Percentiles rank a stretch among this genome's conserved stretches.
Conservation (phyloP, 805 yeast species). For the Kodamaea kakaduensis region DNA sequence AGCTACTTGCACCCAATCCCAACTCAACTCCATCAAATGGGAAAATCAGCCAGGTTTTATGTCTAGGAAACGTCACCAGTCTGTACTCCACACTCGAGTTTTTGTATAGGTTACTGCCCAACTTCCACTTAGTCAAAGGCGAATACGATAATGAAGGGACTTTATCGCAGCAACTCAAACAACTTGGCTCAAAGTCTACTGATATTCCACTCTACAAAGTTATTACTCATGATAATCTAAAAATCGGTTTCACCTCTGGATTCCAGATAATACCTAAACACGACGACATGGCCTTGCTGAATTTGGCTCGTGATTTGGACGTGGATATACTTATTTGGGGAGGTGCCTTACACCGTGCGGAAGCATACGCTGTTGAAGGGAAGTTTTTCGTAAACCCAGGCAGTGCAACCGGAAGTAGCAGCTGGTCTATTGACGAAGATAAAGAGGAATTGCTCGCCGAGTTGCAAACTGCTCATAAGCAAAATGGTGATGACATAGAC, state of each 20-base stretch:
- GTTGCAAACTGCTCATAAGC: slow-evolving; percentile 8
- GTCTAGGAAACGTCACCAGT: slow-evolving; percentile 79
- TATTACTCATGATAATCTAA: slow-evolving; percentile 64
- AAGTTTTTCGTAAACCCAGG: slow-evolving; percentile 96
- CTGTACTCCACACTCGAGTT: slow-evolving; percentile 61
- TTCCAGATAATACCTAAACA: slow-evolving; percentile 77
- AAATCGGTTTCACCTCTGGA: slow-evolving; percentile 84
- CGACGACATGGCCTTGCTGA: slow-evolving; percentile 79
- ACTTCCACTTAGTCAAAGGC: slow-evolving; percentile 74
- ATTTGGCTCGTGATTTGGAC: slow-evolving; percentile 84
- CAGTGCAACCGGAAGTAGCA: slow-evolving; percentile 89
- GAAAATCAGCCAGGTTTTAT: slow-evolving; percentile 78
- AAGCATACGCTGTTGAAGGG: slow-evolving; percentile 89
- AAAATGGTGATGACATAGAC: slow-evolving; percentile 8
- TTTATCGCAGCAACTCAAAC: slow-evolving; percentile 28
- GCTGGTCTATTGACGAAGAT: slow-evolving; percentile 56
- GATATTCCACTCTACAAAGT: slow-evolving; percentile 51
- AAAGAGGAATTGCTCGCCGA: slow-evolving; percentile 37
- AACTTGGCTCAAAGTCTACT: slow-evolving; percentile 9
- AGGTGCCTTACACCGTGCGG: slow-evolving; percentile 79
- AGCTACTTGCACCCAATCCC: slow-evolving; percentile 67
- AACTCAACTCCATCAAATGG: slow-evolving; percentile 37
- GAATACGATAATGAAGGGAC: slow-evolving; percentile 60
- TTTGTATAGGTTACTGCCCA: slow-evolving; percentile 64
- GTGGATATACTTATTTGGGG: slow-evolving; percentile 92